Conservation (phyloP, 1,139 yeast species). For the Barnettozyma hawaiiensis region DNA sequence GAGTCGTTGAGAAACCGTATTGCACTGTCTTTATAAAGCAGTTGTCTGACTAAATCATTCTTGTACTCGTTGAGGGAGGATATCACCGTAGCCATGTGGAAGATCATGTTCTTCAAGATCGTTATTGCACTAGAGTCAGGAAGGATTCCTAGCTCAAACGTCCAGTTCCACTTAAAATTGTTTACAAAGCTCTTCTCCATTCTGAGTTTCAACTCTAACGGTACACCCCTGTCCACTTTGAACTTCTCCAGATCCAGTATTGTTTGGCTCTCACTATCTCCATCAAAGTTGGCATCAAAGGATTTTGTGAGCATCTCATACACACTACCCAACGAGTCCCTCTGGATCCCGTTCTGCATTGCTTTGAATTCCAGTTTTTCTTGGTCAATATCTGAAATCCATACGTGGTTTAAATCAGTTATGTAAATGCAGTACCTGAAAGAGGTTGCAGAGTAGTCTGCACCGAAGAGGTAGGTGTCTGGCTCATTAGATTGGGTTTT, state of each 20-base stretch:
- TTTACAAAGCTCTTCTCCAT: conserved; percentile 9
- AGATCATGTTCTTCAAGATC: conserved; percentile 18
- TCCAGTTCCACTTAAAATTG: conserved; percentile 18
- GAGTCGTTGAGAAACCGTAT: conserved; percentile 25
- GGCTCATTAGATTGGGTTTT: conserved; percentile 1
- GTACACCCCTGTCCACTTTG: conserved; percentile 18
- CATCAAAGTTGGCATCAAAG: conserved; percentile 15
- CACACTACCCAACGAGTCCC: conserved; percentile 10
- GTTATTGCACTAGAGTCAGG: conserved; percentile 21
- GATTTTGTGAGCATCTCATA: conserved; percentile 13
- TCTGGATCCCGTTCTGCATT: conserved; percentile 15
- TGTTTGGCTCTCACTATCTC: conserved; percentile 9
- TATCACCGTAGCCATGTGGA: conserved; percentile 20
- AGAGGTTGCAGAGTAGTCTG: conserved; percentile 10
- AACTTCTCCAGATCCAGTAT: conserved; percentile 9
- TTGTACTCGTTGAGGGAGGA: conserved; percentile 19
- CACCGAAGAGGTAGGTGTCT: conserved; percentile 18
- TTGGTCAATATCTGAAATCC: conserved; percentile 21
- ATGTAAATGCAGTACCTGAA: conserved; percentile 18
- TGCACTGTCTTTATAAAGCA: conserved; percentile 21
- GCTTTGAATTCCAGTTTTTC: conserved; percentile 17
- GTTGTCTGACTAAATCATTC: conserved; percentile 15
- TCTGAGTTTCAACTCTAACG: conserved; percentile 16
- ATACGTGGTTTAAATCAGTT: conserved; percentile 22
- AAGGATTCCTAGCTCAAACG: conserved; percentile 17